These are phyloP conservation scores for Barbarea vulgaris DNA, from an alignment of 345 rosid genomes.

Conservation along the genomic window DNA sequence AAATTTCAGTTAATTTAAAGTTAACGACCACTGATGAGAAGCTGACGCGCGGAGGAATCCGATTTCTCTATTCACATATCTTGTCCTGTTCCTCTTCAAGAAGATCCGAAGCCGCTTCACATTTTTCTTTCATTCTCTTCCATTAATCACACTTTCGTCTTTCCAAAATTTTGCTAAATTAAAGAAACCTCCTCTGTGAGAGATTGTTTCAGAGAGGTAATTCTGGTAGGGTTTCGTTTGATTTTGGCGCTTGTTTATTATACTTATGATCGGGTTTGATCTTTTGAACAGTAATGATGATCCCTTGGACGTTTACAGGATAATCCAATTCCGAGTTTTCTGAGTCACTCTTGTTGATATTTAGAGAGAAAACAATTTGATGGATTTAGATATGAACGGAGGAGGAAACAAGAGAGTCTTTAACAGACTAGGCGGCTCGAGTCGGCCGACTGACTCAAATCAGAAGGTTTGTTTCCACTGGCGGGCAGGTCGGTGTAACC, in stretches of 20 bases:
- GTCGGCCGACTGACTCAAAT: conserved; percentile 31
- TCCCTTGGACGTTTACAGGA: conserved; percentile 30
- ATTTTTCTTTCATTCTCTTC: conserved; percentile 5
- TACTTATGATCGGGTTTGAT: conserved; percentile 31
- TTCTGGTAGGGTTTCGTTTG: conserved; percentile 5
- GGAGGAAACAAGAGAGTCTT: conserved; percentile 71
- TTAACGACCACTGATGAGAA: conserved; percentile 1
- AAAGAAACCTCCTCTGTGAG: not conserved
- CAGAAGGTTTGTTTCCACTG: conserved; percentile 86
- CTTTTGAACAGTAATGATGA: conserved; percentile 13
- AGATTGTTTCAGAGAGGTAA: conserved; percentile 24
- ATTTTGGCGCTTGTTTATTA: not conserved
- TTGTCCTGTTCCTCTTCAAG: not conserved
- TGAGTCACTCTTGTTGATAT: not conserved
- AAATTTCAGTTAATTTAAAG: not conserved
- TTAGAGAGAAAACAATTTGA: conserved; percentile 5
- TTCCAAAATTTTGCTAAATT: not conserved
- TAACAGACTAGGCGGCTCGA: conserved; percentile 55
- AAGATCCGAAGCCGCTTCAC: conserved; percentile 15
- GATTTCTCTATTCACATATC: not conserved
- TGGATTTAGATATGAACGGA: conserved; percentile 77
- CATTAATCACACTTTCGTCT: not conserved
- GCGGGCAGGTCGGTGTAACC: conserved; percentile 84
- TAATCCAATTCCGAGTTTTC: conserved; percentile 8
- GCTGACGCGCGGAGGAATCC: not conserved